Evolutionary conservation across 306 rosid species (phyloP).

Genomic region (Spatholobus suberectus): DNA sequence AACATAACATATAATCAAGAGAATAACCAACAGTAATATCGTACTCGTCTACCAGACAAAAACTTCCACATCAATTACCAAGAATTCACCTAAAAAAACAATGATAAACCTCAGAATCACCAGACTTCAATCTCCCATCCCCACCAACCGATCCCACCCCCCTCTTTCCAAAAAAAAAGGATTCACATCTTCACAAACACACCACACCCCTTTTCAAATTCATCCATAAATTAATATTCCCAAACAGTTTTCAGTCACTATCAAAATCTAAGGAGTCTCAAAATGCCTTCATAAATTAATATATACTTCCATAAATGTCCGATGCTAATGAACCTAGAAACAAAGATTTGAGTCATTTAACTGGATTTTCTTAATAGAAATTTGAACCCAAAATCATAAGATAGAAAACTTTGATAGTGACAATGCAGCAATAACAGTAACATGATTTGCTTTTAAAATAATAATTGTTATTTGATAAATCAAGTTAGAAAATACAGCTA

Average conservation of each 20-base stretch:
- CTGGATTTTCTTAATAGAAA: background rate
- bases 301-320: background rate
- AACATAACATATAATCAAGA: no score
- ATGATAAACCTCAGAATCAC: no score
- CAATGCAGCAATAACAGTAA: conserved; percentile 17
- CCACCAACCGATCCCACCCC: no score
- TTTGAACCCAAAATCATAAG: background rate
- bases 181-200: no score
- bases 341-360: conserved; percentile 20
- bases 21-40: no score
- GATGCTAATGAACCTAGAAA: background rate
- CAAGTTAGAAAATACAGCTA: background rate
- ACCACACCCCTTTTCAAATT: no score
- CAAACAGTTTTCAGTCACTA: background rate
- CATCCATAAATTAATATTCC: no score
- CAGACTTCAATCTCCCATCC: no score
- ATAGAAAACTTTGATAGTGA: background rate
- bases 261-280: background rate
- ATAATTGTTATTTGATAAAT: background rate
- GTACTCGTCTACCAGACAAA: no score
- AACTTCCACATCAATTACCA: no score
- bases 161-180: no score
- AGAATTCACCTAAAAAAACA: no score
- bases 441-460: background rate
- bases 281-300: background rate